Evolutionary conservation across 441 rosid genomes (phyloP).

Genomic region (Theobroma grandiflorum): DNA sequence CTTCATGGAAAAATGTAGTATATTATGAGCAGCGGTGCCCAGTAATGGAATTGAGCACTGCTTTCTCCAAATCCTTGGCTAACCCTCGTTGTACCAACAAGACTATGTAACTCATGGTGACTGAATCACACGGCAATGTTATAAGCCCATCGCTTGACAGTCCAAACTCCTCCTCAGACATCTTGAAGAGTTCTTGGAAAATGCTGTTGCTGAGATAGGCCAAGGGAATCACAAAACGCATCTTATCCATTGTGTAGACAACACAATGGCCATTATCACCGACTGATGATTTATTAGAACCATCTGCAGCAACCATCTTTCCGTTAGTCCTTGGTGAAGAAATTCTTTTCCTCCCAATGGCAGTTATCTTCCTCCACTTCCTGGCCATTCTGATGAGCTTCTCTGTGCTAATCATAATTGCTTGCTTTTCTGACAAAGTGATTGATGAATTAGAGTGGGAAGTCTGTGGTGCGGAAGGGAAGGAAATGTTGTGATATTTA

Average conservation of each 20-base stretch:
- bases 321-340: constrained; percentile 17
- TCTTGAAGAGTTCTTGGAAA: constrained; percentile 42
- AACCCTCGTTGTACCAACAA: constrained; percentile 20
- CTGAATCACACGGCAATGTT: constrained; percentile 45
- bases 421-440: no score
- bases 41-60: constrained; percentile 17
- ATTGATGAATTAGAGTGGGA: neutral
- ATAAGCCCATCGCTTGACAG: constrained; percentile 36
- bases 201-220: constrained; percentile 33
- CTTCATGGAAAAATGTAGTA: neutral
- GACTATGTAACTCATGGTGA: constrained; percentile 38
- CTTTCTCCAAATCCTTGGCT: constrained; percentile 29
- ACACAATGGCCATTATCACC: constrained; percentile 48
- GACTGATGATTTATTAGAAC: constrained; percentile 11
- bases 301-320: neutral
- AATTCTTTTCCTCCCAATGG: constrained; percentile 6
- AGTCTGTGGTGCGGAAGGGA: neutral
- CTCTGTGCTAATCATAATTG: constrained; percentile 36
- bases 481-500: neutral
- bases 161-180: constrained; percentile 54
- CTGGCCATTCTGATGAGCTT: constrained; percentile 38
- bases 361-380: constrained; percentile 31
- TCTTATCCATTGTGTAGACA: constrained; percentile 36
- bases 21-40: neutral
- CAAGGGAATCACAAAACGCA: constrained; percentile 30